Conservation (phyloP, 2,329 filamentous ascomycete species). For the Trichoderma endophyticum region DNA sequence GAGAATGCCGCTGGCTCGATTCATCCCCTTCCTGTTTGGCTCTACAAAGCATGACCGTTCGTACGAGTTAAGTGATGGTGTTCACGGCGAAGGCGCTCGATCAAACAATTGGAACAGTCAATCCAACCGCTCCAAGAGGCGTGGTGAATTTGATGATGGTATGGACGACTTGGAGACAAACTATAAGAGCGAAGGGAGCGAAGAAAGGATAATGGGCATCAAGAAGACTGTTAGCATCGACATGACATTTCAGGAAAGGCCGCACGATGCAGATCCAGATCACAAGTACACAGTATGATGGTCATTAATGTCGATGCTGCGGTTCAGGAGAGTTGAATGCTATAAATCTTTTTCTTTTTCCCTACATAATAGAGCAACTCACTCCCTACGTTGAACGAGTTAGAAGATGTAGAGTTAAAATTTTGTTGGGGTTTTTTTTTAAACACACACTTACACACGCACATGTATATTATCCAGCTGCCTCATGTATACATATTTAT, state of each 20-base stretch:
- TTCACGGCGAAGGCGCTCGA: not conserved
- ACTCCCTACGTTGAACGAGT: not conserved
- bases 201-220: conserved; percentile 7
- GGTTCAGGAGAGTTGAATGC: not conserved
- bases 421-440: not conserved
- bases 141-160: not conserved
- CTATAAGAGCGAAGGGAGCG: conserved; percentile 3
- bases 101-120: conserved; percentile 4
- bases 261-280: not conserved
- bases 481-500: too few species aligned
- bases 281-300: not conserved
- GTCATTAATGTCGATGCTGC: not conserved
- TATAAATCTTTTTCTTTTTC: not conserved
- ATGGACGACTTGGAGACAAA: not conserved
- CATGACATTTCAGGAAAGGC: conserved; percentile 2
- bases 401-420: not conserved
- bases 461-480: too few species aligned
- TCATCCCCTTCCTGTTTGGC: not conserved
- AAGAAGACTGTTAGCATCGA: conserved; percentile 14
- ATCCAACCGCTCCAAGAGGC: not conserved
- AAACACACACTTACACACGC: too few species aligned
- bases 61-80: not conserved
- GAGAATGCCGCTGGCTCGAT: not conserved
- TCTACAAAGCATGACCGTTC: not conserved
- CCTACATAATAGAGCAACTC: not conserved